Percentiles rank a stretch among this genome's conserved stretches.
phyloP scores from a whole-genome alignment of 2,329 filamentous ascomycete genomes.

The Ophiosphaerella narmari region DNA sequence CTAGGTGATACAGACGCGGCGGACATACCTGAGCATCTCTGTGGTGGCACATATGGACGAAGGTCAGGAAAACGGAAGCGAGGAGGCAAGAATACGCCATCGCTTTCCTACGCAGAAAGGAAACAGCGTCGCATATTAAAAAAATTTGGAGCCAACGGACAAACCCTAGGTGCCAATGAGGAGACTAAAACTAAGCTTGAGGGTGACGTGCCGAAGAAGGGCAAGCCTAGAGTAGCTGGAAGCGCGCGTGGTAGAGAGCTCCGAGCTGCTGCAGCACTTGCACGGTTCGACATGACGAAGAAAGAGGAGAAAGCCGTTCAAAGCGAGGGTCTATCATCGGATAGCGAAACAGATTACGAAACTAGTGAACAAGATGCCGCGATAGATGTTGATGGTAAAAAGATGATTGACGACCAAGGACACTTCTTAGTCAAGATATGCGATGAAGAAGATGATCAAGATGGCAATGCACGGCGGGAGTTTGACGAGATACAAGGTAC shows the following conservation, averaged over 20 bases:
- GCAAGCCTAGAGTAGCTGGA: conserved; percentile 73
- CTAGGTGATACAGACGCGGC: conserved; percentile 26
- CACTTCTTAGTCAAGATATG: conserved; percentile 74
- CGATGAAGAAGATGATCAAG: conserved; percentile 64
- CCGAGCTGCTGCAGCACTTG: conserved; percentile 75
- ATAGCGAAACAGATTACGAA: conserved; percentile 44
- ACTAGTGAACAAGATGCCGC: conserved; percentile 56
- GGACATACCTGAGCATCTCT: conserved; percentile 64
- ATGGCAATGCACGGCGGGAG: conserved; percentile 56
- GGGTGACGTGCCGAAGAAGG: conserved; percentile 63
- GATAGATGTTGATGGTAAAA: conserved; percentile 67
- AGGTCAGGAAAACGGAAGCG: conserved; percentile 58
- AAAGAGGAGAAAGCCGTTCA: conserved; percentile 48
- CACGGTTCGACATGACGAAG: conserved; percentile 65
- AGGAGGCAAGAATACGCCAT: conserved; percentile 49
- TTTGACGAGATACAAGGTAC: conserved; percentile 67
- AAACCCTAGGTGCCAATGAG: conserved; percentile 71
- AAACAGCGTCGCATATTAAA: conserved; percentile 73
- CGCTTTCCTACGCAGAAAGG: conserved; percentile 70
- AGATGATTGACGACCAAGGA: conserved; percentile 67
- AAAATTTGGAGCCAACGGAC: conserved; percentile 76
- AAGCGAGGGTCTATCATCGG: conserved; percentile 39
- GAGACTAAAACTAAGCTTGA: conserved; percentile 68
- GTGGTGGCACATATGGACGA: conserved; percentile 75
- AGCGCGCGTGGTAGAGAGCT: conserved; percentile 77